Evolutionary conservation across 1,284 basidiomycete genomes (phyloP), one percentile per base, ranked within the genome.

Genomic region (Apiotrichum domesticum): DNA sequence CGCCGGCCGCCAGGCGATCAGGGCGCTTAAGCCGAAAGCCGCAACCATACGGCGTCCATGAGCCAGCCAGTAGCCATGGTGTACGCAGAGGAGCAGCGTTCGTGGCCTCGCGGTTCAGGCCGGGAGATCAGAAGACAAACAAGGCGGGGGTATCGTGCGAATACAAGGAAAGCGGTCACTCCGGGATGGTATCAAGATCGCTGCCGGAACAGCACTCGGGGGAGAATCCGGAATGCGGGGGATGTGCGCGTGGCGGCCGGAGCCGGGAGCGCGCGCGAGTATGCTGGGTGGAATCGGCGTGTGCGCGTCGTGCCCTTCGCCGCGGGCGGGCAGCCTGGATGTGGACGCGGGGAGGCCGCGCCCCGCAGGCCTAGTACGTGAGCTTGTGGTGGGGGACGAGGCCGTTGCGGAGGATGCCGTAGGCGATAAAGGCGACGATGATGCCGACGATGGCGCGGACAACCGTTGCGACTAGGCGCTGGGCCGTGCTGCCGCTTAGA

Each of bases 371-470:
- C 29, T 39, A 40, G 39, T 54, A 51, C 33, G 33, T 32, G 42
- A 54, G 44, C 8, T 42, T 29, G 35, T 57, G 56, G 15, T 46
- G 53, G 2, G 57, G 57, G 10, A 40, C 57, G 15, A 58, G 35
- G 29, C 57, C 57, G 13, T 33, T 29, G 41, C 42, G 46, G 35
- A 58, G 42, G 33, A 58, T 49, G 9, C 46, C 50, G 41, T 52
- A 35, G 13, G 53, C 51, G 33, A 58, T 55, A 15, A 52, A 21
- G 32, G 41, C 46, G 32, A 58, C 46, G 15, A 58, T 32, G 42
- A 52, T 43, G n/a, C 46, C 35, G 41, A 54, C 35, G n/a, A 52
- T 35, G 40, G 50, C 46, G 46, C 53, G 51, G 29, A 33, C 15
- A 14, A 55, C 29, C 29, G 3, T 29, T 3, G 29, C 29, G 29